Evolutionary conservation across 441 rosid genomes (phyloP).

Genomic region (Bruguiera hainesii): DNA sequence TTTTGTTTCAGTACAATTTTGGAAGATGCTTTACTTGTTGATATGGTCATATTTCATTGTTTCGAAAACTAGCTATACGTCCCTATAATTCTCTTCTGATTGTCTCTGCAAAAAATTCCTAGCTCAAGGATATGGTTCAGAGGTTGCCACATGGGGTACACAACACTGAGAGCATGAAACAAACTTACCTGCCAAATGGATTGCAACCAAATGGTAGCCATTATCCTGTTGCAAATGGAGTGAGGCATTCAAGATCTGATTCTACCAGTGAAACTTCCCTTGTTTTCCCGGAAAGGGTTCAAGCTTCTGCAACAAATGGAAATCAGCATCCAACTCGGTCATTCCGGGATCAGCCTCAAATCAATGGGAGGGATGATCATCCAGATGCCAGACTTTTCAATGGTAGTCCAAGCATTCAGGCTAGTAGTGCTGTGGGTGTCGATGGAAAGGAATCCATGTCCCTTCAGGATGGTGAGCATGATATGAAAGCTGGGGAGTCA

Average conservation of each 20-base stretch:
- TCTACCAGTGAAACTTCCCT: slow-evolving; percentile 44
- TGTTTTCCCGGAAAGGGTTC: slow-evolving; percentile 42
- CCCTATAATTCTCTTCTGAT: not conserved
- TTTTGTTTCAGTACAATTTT: too few relatives aligned
- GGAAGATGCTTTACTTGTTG: too few relatives aligned
- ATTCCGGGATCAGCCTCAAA: slow-evolving; percentile 42
- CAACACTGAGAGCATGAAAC: slow-evolving; percentile 50
- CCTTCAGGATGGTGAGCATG: slow-evolving; percentile 51
- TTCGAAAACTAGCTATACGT: too few relatives aligned
- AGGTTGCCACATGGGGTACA: slow-evolving; percentile 69
- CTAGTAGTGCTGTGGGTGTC: slow-evolving; percentile 39
- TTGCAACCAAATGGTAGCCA: slow-evolving; percentile 70
- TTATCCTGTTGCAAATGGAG: slow-evolving; percentile 54
- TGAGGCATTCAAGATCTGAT: slow-evolving; percentile 61
- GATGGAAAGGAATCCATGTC: slow-evolving; percentile 53
- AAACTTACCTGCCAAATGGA: slow-evolving; percentile 57
- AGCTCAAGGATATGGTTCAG: slow-evolving; percentile 94
- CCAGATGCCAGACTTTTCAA: slow-evolving; percentile 36
- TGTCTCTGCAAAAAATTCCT: slow-evolving; percentile 12
- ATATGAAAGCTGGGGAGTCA: slow-evolving; percentile 51
- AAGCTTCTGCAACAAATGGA: slow-evolving; percentile 43
- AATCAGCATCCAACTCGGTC: slow-evolving; percentile 33
- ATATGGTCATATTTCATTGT: too few relatives aligned
- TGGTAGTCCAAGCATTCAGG: slow-evolving; percentile 40
- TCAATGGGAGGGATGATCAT: slow-evolving; percentile 40